Conservation (phyloP, 2,329 filamentous ascomycete species). For the Alternaria gaisen region DNA sequence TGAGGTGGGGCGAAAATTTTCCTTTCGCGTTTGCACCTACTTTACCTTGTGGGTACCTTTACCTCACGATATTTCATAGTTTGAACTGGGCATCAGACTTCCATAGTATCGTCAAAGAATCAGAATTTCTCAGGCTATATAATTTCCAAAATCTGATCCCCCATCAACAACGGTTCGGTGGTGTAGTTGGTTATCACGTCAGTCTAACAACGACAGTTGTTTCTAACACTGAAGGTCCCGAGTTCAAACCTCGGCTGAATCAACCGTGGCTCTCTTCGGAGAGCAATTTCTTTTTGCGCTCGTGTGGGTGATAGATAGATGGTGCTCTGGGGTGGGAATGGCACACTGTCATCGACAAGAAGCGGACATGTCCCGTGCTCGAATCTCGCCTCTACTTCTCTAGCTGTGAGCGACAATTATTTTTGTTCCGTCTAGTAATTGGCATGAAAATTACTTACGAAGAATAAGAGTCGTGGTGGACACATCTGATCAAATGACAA, state of each 20-base stretch:
- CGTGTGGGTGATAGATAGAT: too few relatives aligned
- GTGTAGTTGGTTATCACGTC: constrained; percentile 60
- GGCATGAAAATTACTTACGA: neutral
- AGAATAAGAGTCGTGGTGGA: neutral
- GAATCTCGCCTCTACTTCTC: neutral
- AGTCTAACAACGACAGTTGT: constrained; percentile 51
- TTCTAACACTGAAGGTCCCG: constrained; percentile 4
- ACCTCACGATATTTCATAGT: neutral
- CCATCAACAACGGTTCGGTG: constrained; percentile 39
- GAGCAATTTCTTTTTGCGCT: neutral
- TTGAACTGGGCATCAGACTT: neutral
- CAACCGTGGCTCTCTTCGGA: neutral
- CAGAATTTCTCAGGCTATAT: neutral
- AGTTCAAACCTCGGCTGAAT: constrained; percentile 5
- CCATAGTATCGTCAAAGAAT: neutral
- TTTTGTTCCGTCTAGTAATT: neutral
- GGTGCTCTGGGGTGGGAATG: neutral
- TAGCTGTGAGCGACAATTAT: neutral
- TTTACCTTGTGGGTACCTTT: neutral
- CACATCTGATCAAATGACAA: neutral
- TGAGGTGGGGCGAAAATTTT: neutral
- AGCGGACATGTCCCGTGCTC: neutral
- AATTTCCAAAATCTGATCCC: fast-evolving
- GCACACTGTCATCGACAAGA: neutral
- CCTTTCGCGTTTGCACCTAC: neutral